Evolutionary conservation across 176 grass and related monocot species (phyloP).

Genomic region (Cymbopogon citratus): DNA sequence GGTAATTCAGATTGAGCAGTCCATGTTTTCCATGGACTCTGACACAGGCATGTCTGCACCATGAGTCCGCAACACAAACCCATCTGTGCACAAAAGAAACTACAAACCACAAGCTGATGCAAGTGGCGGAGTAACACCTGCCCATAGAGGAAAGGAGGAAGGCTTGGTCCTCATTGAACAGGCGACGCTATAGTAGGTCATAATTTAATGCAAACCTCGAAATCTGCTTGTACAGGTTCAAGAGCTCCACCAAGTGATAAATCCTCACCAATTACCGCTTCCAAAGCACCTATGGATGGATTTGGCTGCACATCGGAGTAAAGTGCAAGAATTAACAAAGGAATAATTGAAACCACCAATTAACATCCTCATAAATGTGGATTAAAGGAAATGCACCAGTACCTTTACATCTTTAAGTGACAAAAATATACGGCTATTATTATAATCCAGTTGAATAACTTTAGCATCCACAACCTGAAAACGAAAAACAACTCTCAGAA

Average conservation of each 20-base stretch:
- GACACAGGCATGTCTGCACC: background rate
- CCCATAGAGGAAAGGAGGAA: background rate
- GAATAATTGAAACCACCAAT: background rate
- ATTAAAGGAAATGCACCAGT: background rate
- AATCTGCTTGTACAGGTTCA: conserved; percentile 62
- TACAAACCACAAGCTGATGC: background rate
- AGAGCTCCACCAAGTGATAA: conserved; percentile 63
- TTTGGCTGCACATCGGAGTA: conserved; percentile 42
- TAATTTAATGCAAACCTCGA: conserved; percentile 47
- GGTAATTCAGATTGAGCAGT: background rate
- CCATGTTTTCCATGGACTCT: background rate
- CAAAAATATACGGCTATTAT: conserved; percentile 67
- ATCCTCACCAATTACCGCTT: conserved; percentile 66
- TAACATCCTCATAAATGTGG: background rate
- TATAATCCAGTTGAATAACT: conserved; percentile 67
- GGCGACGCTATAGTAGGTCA: background rate
- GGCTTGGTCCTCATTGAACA: background rate
- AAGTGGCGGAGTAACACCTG: background rate
- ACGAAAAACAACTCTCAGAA: conserved; percentile 9
- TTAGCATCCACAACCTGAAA: conserved; percentile 71
- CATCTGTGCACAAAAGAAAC: background rate
- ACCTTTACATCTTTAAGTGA: conserved; percentile 88
- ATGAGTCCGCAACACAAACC: background rate
- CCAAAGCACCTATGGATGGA: conserved; percentile 42
- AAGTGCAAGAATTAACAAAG: background rate